These are phyloP conservation scores for Ceratorhiza oryzae-sativae DNA, from an alignment of 1,284 basidiomycete genomes.

Conservation along the genomic window DNA sequence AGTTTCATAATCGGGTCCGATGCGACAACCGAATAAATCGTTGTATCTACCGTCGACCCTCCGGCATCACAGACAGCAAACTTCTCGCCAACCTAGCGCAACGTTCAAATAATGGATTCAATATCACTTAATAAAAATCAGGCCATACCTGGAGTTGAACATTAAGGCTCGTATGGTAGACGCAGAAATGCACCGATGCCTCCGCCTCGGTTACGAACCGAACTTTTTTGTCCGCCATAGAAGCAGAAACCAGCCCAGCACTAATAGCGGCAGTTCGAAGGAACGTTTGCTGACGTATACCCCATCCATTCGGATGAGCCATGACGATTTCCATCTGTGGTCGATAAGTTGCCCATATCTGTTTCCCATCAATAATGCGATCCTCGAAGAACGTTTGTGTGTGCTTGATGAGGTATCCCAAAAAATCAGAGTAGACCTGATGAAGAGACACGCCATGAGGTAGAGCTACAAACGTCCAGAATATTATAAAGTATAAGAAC, in stretches of 20 bases:
- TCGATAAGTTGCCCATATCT: constrained; percentile 25
- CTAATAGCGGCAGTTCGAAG: constrained; percentile 37
- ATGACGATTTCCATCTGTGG: constrained; percentile 30
- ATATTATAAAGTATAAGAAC: too few relatives aligned
- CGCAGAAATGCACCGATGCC: constrained; percentile 42
- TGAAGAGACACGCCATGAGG: constrained; percentile 16
- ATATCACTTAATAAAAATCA: neutral
- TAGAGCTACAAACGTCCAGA: neutral
- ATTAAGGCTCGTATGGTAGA: constrained; percentile 11
- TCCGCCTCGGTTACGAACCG: constrained; percentile 43
- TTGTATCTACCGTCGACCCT: constrained; percentile 44
- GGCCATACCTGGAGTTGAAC: constrained; percentile 7
- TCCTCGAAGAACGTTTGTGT: constrained; percentile 34
- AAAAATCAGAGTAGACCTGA: constrained; percentile 40
- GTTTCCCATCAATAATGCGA: constrained; percentile 16
- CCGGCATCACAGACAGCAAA: constrained; percentile 43
- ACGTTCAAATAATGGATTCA: too few relatives aligned
- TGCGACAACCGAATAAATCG: constrained; percentile 38
- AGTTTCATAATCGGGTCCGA: constrained; percentile 32
- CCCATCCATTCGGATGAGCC: constrained; percentile 43
- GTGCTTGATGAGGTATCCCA: constrained; percentile 39
- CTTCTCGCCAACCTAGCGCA: constrained; percentile 32
- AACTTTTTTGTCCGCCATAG: constrained; percentile 4
- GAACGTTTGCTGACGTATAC: constrained; percentile 34
- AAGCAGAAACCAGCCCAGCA: constrained; percentile 27